Percentiles rank a stretch among this genome's conserved stretches.
Conservation (phyloP, 2,329 filamentous ascomycete species). For the Colletotrichum sansevieriae region DNA sequence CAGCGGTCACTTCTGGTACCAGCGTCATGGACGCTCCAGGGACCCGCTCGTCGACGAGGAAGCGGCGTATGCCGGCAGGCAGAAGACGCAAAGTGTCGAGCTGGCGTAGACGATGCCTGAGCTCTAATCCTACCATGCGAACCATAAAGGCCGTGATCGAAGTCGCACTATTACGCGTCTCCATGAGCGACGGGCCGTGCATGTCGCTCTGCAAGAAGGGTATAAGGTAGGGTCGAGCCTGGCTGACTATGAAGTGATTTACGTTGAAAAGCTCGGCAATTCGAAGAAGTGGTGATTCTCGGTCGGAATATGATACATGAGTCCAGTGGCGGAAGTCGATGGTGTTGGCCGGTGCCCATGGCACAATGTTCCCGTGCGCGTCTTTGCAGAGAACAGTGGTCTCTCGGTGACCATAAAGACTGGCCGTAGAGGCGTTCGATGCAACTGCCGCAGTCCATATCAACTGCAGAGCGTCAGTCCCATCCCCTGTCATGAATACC, state of each 20-base stretch:
- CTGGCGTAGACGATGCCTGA: slow-evolving; percentile 85
- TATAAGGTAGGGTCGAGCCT: slow-evolving; percentile 89
- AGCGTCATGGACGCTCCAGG: slow-evolving; percentile 84
- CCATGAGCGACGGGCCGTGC: slow-evolving; percentile 77
- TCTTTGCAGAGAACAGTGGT: slow-evolving; percentile 82
- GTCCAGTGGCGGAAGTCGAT: slow-evolving; percentile 77
- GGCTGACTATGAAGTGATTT: slow-evolving; percentile 94
- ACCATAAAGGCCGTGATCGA: slow-evolving; percentile 71
- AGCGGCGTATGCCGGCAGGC: slow-evolving; percentile 76
- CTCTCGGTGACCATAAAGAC: slow-evolving; percentile 74
- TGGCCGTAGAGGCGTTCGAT: slow-evolving; percentile 76
- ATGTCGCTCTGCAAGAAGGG: slow-evolving; percentile 87
- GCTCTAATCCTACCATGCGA: slow-evolving; percentile 79
- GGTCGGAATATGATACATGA: slow-evolving; percentile 73
- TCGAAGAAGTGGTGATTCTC: slow-evolving; percentile 74
- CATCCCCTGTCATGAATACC: not conserved
- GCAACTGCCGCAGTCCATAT: slow-evolving; percentile 85
- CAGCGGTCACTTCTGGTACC: slow-evolving; percentile 80
- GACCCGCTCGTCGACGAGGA: slow-evolving; percentile 85
- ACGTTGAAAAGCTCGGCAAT: slow-evolving; percentile 90
- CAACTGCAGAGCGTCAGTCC: slow-evolving; percentile 57
- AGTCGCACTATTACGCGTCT: slow-evolving; percentile 69
- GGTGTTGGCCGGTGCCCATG: slow-evolving; percentile 77
- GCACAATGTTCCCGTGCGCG: slow-evolving; percentile 76
- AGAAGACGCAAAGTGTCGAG: slow-evolving; percentile 83